phyloP scores from a whole-genome alignment of 805 yeast species.

The Deakozyma indianensis region DNA sequence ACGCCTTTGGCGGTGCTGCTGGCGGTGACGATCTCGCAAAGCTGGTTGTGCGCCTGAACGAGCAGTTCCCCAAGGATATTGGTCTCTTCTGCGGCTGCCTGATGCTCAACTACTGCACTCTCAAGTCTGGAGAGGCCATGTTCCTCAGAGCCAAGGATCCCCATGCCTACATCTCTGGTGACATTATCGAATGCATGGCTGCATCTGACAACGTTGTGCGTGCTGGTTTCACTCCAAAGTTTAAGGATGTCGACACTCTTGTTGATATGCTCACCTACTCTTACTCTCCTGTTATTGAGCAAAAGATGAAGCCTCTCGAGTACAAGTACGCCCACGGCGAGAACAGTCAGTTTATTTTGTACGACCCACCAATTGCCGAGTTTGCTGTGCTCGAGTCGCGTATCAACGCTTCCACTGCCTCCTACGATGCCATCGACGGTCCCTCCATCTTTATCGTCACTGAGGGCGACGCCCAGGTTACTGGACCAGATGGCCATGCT shows the following conservation, averaged over 20 bases:
- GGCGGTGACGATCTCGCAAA: slow-evolving; percentile 43
- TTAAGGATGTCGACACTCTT: slow-evolving; percentile 83
- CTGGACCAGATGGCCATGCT: slow-evolving; percentile 23
- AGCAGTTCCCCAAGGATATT: slow-evolving; percentile 84
- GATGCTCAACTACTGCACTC: slow-evolving; percentile 72
- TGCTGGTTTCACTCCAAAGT: slow-evolving; percentile 99
- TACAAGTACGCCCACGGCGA: slow-evolving; percentile 30
- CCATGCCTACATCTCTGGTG: slow-evolving; percentile 95
- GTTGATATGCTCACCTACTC: slow-evolving; percentile 85
- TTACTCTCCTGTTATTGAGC: slow-evolving; percentile 81
- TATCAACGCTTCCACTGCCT: slow-evolving; percentile 34
- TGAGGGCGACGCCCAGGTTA: slow-evolving; percentile 57
- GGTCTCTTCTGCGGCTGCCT: slow-evolving; percentile 95
- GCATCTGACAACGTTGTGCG: slow-evolving; percentile 97
- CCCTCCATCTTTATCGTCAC: slow-evolving; percentile 82
- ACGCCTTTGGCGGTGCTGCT: slow-evolving; percentile 19
- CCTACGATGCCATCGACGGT: slow-evolving; percentile 53
- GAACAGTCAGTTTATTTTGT: slow-evolving; percentile 27
- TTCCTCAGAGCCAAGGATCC: slow-evolving; percentile 95
- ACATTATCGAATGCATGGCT: slow-evolving; percentile 98
- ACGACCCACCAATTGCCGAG: slow-evolving; percentile 95
- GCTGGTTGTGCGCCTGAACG: slow-evolving; percentile 60
- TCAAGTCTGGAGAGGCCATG: slow-evolving; percentile 88
- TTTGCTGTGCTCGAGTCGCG: slow-evolving; percentile 83
- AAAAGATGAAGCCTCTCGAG: slow-evolving; percentile 61